Percentiles rank a stretch among this genome's conserved stretches.
phyloP scores from a whole-genome alignment of 352 stramenopile species.

The Labyrinthula sp. region DNA sequence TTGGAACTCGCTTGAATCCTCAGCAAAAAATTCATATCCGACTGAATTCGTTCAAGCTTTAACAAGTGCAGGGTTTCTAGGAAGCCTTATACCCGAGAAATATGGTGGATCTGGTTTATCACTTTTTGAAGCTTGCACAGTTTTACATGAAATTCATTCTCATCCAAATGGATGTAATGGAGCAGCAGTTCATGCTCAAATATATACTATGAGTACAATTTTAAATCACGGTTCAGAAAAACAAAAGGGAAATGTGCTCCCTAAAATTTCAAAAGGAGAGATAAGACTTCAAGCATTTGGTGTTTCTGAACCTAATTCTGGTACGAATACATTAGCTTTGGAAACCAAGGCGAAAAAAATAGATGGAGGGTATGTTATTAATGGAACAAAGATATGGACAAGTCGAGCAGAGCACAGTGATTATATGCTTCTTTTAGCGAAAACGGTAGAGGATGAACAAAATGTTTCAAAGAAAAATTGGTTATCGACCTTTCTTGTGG shows the following conservation, averaged over 20 bases:
- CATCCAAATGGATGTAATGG: slow-evolving; percentile 27
- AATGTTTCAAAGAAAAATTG: slow-evolving; percentile 1
- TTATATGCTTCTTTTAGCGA: slow-evolving; percentile 19
- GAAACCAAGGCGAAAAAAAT: slow-evolving; percentile 5
- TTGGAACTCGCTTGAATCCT: slow-evolving; percentile 16
- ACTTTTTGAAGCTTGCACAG: slow-evolving; percentile 15
- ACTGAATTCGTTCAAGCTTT: slow-evolving; percentile 19
- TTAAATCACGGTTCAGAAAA: slow-evolving; percentile 15
- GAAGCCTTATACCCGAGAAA: slow-evolving; percentile 18
- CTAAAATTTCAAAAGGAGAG: slow-evolving; percentile 18
- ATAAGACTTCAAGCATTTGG: slow-evolving; percentile 22
- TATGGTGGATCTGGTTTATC: slow-evolving; percentile 15
- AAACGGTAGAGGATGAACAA: not conserved
- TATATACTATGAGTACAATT: slow-evolving; percentile 28
- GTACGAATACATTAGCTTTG: slow-evolving; percentile 20
- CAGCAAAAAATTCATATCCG: slow-evolving; percentile 3
- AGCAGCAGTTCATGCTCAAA: slow-evolving; percentile 20
- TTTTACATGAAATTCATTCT: slow-evolving; percentile 27
- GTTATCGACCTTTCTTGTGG: slow-evolving; percentile 19
- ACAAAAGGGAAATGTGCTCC: slow-evolving; percentile 20
- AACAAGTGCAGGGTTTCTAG: slow-evolving; percentile 10
- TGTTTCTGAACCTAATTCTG: slow-evolving; percentile 25
- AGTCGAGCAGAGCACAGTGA: slow-evolving; percentile 27
- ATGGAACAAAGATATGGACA: slow-evolving; percentile 22
- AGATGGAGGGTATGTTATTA: slow-evolving; percentile 13